phyloP scores from a whole-genome alignment of 441 rosid species.

The Bruguiera hainesii region DNA sequence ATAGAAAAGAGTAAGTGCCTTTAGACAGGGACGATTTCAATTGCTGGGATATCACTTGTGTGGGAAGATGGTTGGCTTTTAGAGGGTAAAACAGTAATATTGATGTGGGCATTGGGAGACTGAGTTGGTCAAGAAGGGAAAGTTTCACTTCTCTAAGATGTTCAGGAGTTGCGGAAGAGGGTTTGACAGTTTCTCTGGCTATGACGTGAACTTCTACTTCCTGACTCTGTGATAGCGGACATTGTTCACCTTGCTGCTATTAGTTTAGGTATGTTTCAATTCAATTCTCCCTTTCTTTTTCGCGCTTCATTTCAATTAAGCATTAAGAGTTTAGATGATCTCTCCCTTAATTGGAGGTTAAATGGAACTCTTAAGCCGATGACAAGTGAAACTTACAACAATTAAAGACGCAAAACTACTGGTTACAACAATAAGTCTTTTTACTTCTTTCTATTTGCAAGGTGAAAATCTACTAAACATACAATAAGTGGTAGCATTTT shows the following conservation, averaged over 20 bases:
- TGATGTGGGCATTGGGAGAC: conserved; percentile 14
- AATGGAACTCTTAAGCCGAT: no score
- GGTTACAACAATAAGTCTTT: no score
- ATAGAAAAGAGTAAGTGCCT: conserved; percentile 24
- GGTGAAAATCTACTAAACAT: no score
- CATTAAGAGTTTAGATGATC: no score
- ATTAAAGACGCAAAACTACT: no score
- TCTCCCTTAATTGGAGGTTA: no score
- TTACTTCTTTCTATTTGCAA: no score
- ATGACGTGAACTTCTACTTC: conserved; percentile 12
- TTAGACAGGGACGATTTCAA: conserved; percentile 27
- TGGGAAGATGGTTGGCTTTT: background rate
- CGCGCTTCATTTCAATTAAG: no score
- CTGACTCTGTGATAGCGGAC: background rate
- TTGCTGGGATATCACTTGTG: conserved; percentile 1
- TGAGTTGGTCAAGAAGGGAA: conserved; percentile 31
- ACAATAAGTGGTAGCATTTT: background rate
- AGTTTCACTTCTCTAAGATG: conserved; percentile 4
- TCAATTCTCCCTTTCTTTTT: no score
- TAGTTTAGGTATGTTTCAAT: no score
- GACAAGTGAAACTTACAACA: no score
- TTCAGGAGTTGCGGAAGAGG: conserved; percentile 32
- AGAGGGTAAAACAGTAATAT: conserved; percentile 25
- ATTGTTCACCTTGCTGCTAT: no score
- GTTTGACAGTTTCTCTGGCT: conserved; percentile 21